Conservation (phyloP, 192 early-diverging fungal genomes). For the Backusella mclennaniae region DNA sequence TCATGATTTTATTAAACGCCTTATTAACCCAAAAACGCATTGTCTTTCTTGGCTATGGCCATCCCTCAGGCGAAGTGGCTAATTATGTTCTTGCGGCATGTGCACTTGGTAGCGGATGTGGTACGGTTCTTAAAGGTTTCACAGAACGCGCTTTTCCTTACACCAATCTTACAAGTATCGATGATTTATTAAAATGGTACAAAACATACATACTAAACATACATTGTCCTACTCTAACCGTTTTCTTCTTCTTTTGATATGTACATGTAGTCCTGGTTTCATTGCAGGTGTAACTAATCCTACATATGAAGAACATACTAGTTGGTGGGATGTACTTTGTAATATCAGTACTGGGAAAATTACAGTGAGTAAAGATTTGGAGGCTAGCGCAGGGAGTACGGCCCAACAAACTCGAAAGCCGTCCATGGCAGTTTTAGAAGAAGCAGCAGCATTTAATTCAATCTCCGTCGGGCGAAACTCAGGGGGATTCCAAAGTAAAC, state of each 20-base stretch:
- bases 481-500: not conserved
- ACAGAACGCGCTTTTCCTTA: constrained; percentile 90
- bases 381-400: not conserved
- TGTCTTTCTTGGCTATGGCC: constrained; percentile 87
- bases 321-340: constrained; percentile 97
- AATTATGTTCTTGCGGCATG: constrained; percentile 91
- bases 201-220: not conserved
- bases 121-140: constrained; percentile 79
- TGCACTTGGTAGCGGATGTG: constrained; percentile 88
- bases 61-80: constrained; percentile 88
- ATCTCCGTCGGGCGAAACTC: not conserved
- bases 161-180: constrained; percentile 83
- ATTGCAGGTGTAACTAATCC: constrained; percentile 97
- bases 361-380: constrained; percentile 79
- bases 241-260: not conserved
- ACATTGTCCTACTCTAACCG: constrained; percentile 4
- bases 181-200: constrained; percentile 80
- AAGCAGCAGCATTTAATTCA: not conserved
- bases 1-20: constrained; percentile 87
- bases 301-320: constrained; percentile 88
- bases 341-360: constrained; percentile 94
- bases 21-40: constrained; percentile 91
- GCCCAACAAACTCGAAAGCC: not conserved
- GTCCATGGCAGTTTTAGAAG: not conserved
- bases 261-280: constrained; percentile 66